These are phyloP conservation scores for Kalanchoe fedtschenkoi DNA, from an alignment of 164 flowering plant genomes.

Conservation along the genomic window DNA sequence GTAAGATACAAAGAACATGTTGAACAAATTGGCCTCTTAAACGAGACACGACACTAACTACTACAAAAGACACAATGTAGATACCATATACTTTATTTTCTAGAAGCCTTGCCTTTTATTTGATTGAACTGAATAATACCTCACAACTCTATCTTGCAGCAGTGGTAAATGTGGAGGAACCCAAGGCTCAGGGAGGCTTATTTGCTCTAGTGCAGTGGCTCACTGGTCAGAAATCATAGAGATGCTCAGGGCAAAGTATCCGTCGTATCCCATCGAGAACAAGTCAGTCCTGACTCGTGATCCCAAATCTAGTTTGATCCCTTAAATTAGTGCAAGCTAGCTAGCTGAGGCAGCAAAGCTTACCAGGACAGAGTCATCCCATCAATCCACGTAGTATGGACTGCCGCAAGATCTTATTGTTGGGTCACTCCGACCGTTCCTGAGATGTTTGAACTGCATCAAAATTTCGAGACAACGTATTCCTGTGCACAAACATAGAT, in stretches of 20 bases:
- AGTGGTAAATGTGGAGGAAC: slow-evolving; percentile 88
- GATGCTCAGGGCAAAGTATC: slow-evolving; percentile 71
- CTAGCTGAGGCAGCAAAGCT: too few species aligned
- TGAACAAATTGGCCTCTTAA: slow-evolving; percentile 54
- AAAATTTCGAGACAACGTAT: too few species aligned
- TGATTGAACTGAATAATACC: too few species aligned
- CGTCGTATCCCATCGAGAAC: slow-evolving; percentile 50
- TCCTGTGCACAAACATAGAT: too few species aligned
- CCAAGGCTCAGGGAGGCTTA: slow-evolving; percentile 69
- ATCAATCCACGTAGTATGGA: slow-evolving; percentile 70
- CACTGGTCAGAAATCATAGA: slow-evolving; percentile 76
- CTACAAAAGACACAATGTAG: slow-evolving; percentile 69
- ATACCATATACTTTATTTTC: too few species aligned
- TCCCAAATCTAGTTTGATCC: neutral
- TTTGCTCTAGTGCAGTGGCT: slow-evolving; percentile 73
- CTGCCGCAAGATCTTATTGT: slow-evolving; percentile 47
- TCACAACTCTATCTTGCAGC: slow-evolving; percentile 23
- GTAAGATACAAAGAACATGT: slow-evolving; percentile 66
- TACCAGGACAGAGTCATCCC: neutral
- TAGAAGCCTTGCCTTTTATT: too few species aligned
- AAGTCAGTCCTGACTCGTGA: slow-evolving; percentile 42
- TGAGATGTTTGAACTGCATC: slow-evolving; percentile 84
- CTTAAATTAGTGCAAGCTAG: too few species aligned
- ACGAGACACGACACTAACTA: slow-evolving; percentile 74
- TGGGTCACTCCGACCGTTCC: slow-evolving; percentile 61